Base-by-base conservation (phyloP, 2,329 filamentous ascomycete genomes). In the Ophiostoma montium region DNA sequence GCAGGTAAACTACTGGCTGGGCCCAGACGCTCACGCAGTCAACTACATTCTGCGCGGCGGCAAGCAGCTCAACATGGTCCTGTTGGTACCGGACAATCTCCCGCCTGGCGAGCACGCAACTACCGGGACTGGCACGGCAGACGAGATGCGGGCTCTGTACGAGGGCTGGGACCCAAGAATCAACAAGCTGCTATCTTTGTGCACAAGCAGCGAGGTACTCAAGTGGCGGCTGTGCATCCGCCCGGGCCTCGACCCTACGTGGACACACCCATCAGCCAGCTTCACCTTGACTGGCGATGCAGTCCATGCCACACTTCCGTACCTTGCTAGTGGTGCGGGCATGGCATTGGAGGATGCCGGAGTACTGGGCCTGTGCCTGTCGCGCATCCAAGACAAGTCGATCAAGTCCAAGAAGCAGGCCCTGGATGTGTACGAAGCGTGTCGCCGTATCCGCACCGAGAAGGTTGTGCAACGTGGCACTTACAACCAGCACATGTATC, bases 171-270 rank as follows among this genome's bases (percentile, higher is more conserved):
- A 66, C 36, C 58, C 62, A 0, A 57, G 60, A 21, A 60, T 67
- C 2, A 57, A 52, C 35, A 66, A 62, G 55, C 57, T 61, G 18
- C 58, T 67, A 1, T 59, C 50, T n/a, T 63, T 61, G 52, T 60
- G 63, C 10, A 61, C 65, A 33, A 61, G 62, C 4, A 59, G 60
- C n/a, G 61, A 65, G 39, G 68, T 69, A 33, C 61, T 66, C 52
- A 71, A 72, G 54, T 72, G 70, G 70, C 64, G 65, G 5, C 65
- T 72, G 5, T 67, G 63, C 50, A 69, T 64, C 51, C 68, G 70
- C 50, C 62, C 69, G 13, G 58, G 59, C 7, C 58, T 63, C 23
- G 59, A 72, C 35, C 55, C 60, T 1, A 56, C 59, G 8, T 73
- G 68, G 70, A 61, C 64, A 0, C 64, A 68, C 53, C 58, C 62